phyloP scores from a whole-genome alignment of 202 grass and related monocot species.

The Schoenoplectus tabernaemontani region DNA sequence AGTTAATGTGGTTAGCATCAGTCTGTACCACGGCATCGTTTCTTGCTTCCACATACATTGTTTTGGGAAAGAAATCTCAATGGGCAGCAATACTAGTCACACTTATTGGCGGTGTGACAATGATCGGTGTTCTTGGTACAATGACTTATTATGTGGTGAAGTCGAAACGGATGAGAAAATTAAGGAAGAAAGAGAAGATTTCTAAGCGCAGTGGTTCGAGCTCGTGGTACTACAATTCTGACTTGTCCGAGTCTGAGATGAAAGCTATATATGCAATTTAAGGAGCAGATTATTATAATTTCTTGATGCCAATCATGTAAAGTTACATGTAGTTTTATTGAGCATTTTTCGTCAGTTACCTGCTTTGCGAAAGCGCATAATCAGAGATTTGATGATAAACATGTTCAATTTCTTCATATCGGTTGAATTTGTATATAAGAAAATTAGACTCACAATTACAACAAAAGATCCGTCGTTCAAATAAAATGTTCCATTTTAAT shows the following conservation, averaged over 20 bases:
- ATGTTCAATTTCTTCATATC: slow-evolving; percentile 1
- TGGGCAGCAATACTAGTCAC: slow-evolving; percentile 81
- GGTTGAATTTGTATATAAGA: slow-evolving; percentile 7
- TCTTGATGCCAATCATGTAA: neutral
- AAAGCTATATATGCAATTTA: slow-evolving; percentile 92
- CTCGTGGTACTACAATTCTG: slow-evolving; percentile 69
- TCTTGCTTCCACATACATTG: slow-evolving; percentile 87
- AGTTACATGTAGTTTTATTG: neutral
- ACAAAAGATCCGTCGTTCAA: neutral
- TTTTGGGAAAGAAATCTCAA: slow-evolving; percentile 55
- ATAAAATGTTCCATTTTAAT: neutral
- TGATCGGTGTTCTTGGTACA: slow-evolving; percentile 78
- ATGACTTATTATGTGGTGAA: slow-evolving; percentile 97
- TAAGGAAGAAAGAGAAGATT: slow-evolving; percentile 73
- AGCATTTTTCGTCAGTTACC: neutral
- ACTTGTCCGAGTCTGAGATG: slow-evolving; percentile 68
- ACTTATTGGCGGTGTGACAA: slow-evolving; percentile 69
- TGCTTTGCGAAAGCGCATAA: neutral
- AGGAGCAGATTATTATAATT: slow-evolving; percentile 23
- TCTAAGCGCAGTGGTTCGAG: slow-evolving; percentile 72
- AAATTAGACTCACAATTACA: neutral
- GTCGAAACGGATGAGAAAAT: slow-evolving; percentile 63
- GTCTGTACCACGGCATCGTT: slow-evolving; percentile 90
- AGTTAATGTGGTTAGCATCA: slow-evolving; percentile 92
- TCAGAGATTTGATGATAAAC: neutral